phyloP scores from a whole-genome alignment of 2,329 filamentous ascomycete genomes.

The Sporothrix phasma region DNA sequence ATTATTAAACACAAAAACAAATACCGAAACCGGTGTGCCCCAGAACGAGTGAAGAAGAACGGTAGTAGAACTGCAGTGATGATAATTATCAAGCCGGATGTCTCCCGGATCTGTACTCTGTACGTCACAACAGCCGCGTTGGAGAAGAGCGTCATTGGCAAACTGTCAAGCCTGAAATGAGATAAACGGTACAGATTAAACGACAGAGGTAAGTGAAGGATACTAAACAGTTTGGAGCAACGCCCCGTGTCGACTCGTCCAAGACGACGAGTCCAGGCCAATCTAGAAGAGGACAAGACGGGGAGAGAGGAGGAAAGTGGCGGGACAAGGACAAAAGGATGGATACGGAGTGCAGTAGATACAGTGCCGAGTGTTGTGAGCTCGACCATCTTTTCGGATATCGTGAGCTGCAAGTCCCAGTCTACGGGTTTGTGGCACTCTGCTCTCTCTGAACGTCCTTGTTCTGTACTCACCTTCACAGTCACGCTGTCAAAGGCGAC shows the following conservation, averaged over 20 bases:
- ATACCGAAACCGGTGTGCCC: not conserved
- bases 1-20: not conserved
- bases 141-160: not conserved
- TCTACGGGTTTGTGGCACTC: too few species aligned
- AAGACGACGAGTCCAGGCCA: not conserved
- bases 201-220: too few species aligned
- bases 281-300: not conserved
- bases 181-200: not conserved
- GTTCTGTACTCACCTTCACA: too few species aligned
- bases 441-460: too few species aligned
- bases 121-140: not conserved
- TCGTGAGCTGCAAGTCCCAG: too few species aligned
- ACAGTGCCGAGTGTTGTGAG: not conserved
- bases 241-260: not conserved
- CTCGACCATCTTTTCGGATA: too few species aligned
- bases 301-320: not conserved
- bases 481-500: slow-evolving; percentile 31
- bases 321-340: not conserved
- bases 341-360: not conserved
- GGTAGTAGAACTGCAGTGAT: too few species aligned
- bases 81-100: not conserved
- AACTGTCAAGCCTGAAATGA: not conserved
- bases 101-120: not conserved
- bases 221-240: slow-evolving; percentile 1
- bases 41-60: too few species aligned